Evolutionary conservation across 352 stramenopile species (phyloP), one percentile per base, ranked within the genome.

Genomic region (Phytophthora citricola): DNA sequence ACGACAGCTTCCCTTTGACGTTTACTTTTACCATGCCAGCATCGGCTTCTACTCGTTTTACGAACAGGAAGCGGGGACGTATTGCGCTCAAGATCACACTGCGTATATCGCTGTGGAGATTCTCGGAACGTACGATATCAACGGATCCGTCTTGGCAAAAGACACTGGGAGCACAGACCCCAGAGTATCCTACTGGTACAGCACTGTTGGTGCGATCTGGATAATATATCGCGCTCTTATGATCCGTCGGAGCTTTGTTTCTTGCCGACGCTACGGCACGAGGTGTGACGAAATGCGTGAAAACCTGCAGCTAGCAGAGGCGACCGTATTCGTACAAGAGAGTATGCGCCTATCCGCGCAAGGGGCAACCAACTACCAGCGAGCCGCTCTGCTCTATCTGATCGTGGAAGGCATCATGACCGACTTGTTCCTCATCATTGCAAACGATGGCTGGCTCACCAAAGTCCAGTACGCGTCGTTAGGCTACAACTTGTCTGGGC

Each of bases 21-120:
- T 66, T 5, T 73, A 76, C 24, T 59, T 75, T 4, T 78, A 78
- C 31, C 69, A 78, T 15, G 58, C 56, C 5, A 73, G 57, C 26
- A 58, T 75, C 14, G 69, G 65, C 0, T 78, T 59, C 34, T 72
- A 72, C 32, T 72, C 58, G 1, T 63, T 51, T 36, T 72, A 68
- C 49, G 56, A 66, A 61, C 55, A 54, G 4, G 52, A 58, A 26
- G 38, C 49, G 0, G 59, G 69, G 5, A 62, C 55, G 11, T 77
- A 64, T 34, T 77, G 69, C 27, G 10, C 31, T 8, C 39, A 44
- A 15, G 52, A 67, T 5, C 56, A 46, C 1, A 62, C 27, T 0
- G 47, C 55, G 32, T 71, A 68, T 10, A 63, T 73, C 6, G 11
- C 40, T 10, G 53, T 67, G 14, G 22, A 69, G 41, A 31, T 53